A percentile compares a stretch with the other conserved stretches of the same genome.
phyloP scores from a whole-genome alignment of 768 basidiomycete genomes.

The Tulasnella calospora region DNA sequence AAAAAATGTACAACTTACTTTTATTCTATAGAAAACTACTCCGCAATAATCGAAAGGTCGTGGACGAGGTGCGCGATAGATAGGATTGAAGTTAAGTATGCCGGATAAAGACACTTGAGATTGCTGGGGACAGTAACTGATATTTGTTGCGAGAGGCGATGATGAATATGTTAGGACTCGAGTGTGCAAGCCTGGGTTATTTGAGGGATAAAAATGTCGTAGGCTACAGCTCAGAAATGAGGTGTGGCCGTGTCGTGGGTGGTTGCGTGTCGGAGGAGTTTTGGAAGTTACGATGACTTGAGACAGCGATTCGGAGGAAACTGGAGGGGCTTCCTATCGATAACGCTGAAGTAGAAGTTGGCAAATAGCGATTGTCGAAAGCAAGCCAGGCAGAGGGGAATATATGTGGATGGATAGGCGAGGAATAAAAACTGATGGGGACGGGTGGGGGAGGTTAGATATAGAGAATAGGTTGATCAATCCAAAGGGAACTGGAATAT shows the following conservation, averaged over 20 bases:
- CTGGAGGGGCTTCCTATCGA: background rate
- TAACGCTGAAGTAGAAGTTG: background rate
- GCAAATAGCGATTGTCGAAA: background rate
- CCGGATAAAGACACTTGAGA: conserved; percentile 18
- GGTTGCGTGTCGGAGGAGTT: conserved; percentile 12
- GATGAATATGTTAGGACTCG: conserved; percentile 17
- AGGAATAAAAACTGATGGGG: conserved; percentile 15
- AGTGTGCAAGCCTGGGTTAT: background rate
- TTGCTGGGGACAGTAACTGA: conserved; percentile 3
- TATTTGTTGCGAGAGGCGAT: conserved; percentile 11
- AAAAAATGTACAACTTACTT: background rate
- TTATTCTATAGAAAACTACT: background rate
- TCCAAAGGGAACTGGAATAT: background rate
- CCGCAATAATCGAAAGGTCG: background rate
- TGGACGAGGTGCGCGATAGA: conserved; percentile 10
- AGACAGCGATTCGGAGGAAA: background rate
- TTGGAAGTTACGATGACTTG: background rate
- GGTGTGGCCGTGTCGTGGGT: conserved; percentile 9
- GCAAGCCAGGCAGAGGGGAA: background rate
- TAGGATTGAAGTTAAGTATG: conserved; percentile 16
- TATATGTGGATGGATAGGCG: conserved; percentile 1
- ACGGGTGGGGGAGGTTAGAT: background rate
- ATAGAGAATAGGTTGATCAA: conserved; percentile 19
- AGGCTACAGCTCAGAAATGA: background rate
- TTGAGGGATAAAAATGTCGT: conserved; percentile 20